Conservation (phyloP, 139 green algal species). For the Trebouxia sp. region DNA sequence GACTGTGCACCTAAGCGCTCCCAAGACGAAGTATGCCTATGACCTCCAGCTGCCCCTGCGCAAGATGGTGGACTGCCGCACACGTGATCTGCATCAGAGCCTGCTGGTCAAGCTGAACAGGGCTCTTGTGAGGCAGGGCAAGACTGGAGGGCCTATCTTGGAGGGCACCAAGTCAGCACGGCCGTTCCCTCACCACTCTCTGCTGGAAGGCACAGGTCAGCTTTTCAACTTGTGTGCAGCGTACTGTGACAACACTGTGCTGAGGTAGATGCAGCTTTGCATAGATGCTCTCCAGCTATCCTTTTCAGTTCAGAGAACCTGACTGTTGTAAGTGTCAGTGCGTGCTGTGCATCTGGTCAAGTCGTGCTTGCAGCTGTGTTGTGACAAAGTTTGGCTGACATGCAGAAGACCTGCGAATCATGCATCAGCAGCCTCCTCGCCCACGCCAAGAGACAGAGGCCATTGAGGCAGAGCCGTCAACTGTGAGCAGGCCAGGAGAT, state of each 20-base stretch:
- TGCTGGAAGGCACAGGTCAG: background rate
- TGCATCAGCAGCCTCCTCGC: conserved; percentile 13
- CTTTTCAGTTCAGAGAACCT: no score
- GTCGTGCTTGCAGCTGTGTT: no score
- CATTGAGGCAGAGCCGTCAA: background rate
- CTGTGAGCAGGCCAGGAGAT: background rate
- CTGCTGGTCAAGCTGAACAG: conserved; percentile 45
- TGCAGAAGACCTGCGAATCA: conserved; percentile 19
- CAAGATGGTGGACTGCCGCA: conserved; percentile 35
- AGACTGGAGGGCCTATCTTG: background rate
- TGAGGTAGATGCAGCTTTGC: background rate
- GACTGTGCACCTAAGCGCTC: background rate
- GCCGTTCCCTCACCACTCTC: background rate
- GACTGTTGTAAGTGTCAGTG: no score
- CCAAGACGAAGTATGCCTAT: background rate
- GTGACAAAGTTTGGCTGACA: background rate
- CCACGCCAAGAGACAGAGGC: background rate
- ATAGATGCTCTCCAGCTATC: no score
- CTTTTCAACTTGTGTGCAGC: no score
- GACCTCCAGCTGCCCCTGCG: conserved; percentile 25
- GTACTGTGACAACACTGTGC: no score
- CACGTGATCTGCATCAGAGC: conserved; percentile 38
- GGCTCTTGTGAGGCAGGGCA: conserved; percentile 18
- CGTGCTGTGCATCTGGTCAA: no score
- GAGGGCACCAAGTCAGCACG: background rate